phyloP scores from a whole-genome alignment of 2,329 filamentous ascomycete genomes.

The Helotiales sp. region DNA sequence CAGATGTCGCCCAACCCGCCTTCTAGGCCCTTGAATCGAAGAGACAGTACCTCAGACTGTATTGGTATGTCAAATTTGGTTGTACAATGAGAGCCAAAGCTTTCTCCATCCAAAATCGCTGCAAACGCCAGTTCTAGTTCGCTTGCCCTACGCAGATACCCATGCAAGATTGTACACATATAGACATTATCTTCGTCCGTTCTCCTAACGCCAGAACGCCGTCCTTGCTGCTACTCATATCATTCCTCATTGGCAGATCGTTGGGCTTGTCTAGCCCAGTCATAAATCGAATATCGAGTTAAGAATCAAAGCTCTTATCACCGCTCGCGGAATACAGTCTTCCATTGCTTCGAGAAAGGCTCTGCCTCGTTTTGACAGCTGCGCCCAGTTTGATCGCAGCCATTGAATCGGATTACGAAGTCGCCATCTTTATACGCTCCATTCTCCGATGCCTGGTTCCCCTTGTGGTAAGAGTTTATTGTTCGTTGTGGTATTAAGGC shows the following conservation, averaged over 20 bases:
- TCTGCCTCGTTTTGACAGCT: slow-evolving; percentile 72
- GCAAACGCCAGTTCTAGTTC: slow-evolving; percentile 30
- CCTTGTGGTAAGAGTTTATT: slow-evolving; percentile 73
- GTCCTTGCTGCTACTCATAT: slow-evolving; percentile 16
- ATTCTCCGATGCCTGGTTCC: slow-evolving; percentile 39
- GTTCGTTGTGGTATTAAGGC: slow-evolving; percentile 84
- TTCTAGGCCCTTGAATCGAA: slow-evolving; percentile 13
- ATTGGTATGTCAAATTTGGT: slow-evolving; percentile 31
- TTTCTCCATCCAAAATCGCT: slow-evolving; percentile 22
- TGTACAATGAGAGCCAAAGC: slow-evolving; percentile 26
- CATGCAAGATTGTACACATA: slow-evolving; percentile 29
- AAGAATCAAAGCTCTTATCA: slow-evolving; percentile 17
- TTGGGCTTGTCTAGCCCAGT: slow-evolving; percentile 19
- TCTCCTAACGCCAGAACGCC: slow-evolving; percentile 29
- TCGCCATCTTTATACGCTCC: slow-evolving; percentile 81
- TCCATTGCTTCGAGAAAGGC: slow-evolving; percentile 36
- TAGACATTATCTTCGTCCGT: slow-evolving; percentile 23
- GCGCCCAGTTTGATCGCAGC: slow-evolving; percentile 61
- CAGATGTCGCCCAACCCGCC: neutral
- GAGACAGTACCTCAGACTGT: slow-evolving; percentile 25
- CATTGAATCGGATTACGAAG: slow-evolving; percentile 76
- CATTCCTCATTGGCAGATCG: slow-evolving; percentile 30
- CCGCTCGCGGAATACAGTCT: slow-evolving; percentile 31
- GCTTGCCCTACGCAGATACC: slow-evolving; percentile 23
- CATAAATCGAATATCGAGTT: slow-evolving; percentile 16